A percentile compares a stretch with the other conserved stretches of the same genome.
phyloP scores from a whole-genome alignment of 768 basidiomycete genomes.

The Leccinum rimulosum region DNA sequence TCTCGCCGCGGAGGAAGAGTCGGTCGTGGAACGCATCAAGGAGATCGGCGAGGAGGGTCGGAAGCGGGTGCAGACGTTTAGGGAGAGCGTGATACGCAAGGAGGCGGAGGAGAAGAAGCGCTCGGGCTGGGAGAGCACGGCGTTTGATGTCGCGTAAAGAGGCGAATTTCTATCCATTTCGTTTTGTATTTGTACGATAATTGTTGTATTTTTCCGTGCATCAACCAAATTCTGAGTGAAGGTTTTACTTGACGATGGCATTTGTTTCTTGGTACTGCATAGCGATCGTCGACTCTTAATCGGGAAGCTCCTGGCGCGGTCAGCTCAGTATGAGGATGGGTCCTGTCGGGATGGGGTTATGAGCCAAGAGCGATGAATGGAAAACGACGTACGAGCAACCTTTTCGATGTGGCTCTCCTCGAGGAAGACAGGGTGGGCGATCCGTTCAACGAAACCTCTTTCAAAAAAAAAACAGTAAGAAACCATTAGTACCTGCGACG shows the following conservation, averaged over 20 bases:
- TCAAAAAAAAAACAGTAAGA: not conserved
- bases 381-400: conserved; percentile 38
- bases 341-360: not conserved
- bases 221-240: not conserved
- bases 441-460: not conserved
- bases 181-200: not conserved
- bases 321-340: conserved; percentile 5
- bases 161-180: not conserved
- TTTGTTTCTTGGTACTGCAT: too few species aligned
- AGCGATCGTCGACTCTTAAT: conserved; percentile 39
- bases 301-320: conserved; percentile 38
- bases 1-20: not conserved
- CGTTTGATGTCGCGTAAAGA: conserved; percentile 38
- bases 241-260: too few species aligned
- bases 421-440: conserved; percentile 51
- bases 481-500: conserved; percentile 37
- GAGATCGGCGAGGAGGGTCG: conserved; percentile 35
- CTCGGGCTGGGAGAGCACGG: conserved; percentile 48
- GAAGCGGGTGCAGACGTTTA: conserved; percentile 41
- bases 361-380: not conserved
- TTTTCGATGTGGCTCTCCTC: conserved; percentile 53
- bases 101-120: conserved; percentile 34
- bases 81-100: conserved; percentile 43
- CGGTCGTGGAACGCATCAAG: conserved; percentile 35
- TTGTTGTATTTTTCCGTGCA: not conserved